Base-by-base conservation (phyloP, 2,329 filamentous ascomycete genomes). In the Fusarium verticillioides region DNA sequence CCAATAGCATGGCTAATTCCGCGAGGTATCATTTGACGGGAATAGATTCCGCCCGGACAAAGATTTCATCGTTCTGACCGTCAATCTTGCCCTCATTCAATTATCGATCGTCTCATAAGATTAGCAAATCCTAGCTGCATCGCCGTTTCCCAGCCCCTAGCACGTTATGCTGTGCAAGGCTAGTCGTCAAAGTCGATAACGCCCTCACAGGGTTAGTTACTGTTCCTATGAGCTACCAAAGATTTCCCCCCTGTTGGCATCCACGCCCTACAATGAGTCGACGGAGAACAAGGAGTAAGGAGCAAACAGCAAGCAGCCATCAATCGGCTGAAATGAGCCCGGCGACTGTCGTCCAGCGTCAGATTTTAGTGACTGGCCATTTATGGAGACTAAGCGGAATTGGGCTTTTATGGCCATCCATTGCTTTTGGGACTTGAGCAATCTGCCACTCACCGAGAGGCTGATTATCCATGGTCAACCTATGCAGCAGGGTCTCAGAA, bases 351-450 rank as follows among this genome's bases (percentile, higher is more conserved):
- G 66, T 42, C 42, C 53, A 63, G 21, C 57, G 70, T 71, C 61
- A 73, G 66, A 69, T 63, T 73, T 73, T 73, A 70, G 70, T 40
- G 49, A 46, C 36, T 34, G 32, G 34, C 53, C 23, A 46, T 23
- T 32, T 47, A 30, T 40, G 37, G 44, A 44, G 59, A 52, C 59
- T 26, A 59, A 54, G 52, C 66, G 52, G 40, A 23, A 47, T 54
- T 49, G 59, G 58, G 65, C 40, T 62, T 34, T 28, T 42, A 42
- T 47, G 26, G 42, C 43, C 49, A 53, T 61, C 49, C 49, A 47
- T 61, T 46, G 57, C 49, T 61, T 28, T 44, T 42, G 42, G 40
- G 50, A 58, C 36, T 54, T 50, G 47, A 54, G 28, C 54, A 66
- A 49, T 62, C 50, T 54, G 58, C 46, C 43, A 50, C 39, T 52